A percentile compares a stretch with the other conserved stretches of the same genome.
These are phyloP conservation scores for Candida tibetensis DNA, from an alignment of 805 yeast genomes.

Conservation along the genomic window DNA sequence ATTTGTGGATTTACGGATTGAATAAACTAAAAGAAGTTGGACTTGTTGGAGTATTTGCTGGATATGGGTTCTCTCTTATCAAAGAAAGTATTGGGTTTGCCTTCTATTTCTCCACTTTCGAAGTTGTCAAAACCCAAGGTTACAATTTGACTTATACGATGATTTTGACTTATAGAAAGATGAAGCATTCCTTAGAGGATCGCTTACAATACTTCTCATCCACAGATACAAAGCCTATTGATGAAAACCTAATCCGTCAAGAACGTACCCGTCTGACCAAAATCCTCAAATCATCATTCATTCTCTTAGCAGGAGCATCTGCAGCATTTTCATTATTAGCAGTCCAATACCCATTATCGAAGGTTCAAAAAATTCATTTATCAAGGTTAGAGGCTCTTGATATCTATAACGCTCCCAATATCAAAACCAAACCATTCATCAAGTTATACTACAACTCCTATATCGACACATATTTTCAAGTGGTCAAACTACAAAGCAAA, in stretches of 20 bases:
- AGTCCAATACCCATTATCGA: conserved; percentile 79
- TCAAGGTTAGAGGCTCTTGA: conserved; percentile 80
- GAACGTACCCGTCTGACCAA: conserved; percentile 41
- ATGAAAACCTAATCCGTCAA: conserved; percentile 22
- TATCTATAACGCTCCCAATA: conserved; percentile 44
- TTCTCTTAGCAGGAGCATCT: conserved; percentile 80
- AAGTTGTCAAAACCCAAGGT: conserved; percentile 69
- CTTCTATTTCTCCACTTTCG: conserved; percentile 77
- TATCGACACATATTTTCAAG: conserved; percentile 66
- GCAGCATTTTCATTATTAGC: conserved; percentile 77
- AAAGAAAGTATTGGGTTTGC: conserved; percentile 87
- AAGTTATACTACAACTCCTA: conserved; percentile 72
- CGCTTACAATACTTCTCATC: conserved; percentile 18
- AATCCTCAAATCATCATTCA: conserved; percentile 62
- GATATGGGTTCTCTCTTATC: conserved; percentile 70
- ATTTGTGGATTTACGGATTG: conserved; percentile 74
- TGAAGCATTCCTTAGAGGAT: conserved; percentile 31
- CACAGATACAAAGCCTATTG: conserved; percentile 12
- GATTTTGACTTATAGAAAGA: conserved; percentile 41
- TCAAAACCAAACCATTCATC: conserved; percentile 30
- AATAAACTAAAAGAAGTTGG: conserved; percentile 73
- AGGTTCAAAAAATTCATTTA: conserved; percentile 75
- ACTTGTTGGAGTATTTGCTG: conserved; percentile 82
- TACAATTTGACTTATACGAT: conserved; percentile 46
- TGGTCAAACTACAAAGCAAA: conserved; percentile 50